Evolutionary conservation across 805 yeast genomes (phyloP), one percentile per base, ranked within the genome.

Genomic region (Spathaspora passalidarum): DNA sequence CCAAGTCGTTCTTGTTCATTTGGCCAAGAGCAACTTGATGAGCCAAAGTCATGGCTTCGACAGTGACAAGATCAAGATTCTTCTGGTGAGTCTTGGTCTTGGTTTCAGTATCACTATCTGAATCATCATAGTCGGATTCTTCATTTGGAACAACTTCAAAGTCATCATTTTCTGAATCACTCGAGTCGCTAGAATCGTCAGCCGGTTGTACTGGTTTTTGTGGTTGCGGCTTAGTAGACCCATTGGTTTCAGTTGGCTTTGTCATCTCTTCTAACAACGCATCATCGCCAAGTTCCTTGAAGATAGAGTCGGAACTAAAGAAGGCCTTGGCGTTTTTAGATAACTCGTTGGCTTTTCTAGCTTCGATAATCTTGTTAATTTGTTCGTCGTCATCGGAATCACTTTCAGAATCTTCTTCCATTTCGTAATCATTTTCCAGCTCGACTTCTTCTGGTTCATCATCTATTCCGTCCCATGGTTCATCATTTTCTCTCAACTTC

Each of bases 21-120:
- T 88, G 90, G 8, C 97, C 97, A 20, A 89, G 66, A 0, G 98
- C 99, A 34, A 94, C 75, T 66, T 94, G 90, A 62, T 94, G 99
- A 0, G 99, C 99, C 57, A 94, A 72, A 0, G 99, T 94, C 99
- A 94, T 94, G 4, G 97, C 97, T 63, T 90, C 96, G 1, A 86
- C 96, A 1, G 97, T 90, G 16, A 94, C 95, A 49, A 91, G 72
- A 52, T 88, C 96, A 42, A 88, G 82, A 49, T 81, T 85, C 43
- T 80, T 75, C 48, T 79, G 70, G 53, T 86, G 88, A 64, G 69
- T 53, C 61, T 71, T 56, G 42, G 70, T 56, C 60, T 62, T 57
- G 13, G 59, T 50, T 17, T 59, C 49, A 29, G 51, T 52, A 21
- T 81, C 86, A 43, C 74, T 81, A 53, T 77, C 81, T 47, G 65